Conservation (phyloP, 2,329 filamentous ascomycete genomes). For the Endothia cerciana region DNA sequence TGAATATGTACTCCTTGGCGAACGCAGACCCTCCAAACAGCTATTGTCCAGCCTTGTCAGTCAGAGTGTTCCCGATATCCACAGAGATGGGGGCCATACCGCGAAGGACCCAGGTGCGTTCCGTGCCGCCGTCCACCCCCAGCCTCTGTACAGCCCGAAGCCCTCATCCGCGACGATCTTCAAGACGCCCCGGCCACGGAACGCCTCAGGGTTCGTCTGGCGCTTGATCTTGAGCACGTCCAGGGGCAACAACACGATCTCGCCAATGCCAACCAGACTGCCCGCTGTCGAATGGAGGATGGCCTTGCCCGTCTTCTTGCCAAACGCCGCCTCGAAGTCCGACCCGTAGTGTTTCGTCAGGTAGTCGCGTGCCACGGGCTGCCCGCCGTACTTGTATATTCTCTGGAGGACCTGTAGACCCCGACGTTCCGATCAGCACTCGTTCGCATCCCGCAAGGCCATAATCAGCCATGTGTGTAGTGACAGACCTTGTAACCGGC, state of each 20-base stretch:
- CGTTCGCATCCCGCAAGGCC: not conserved
- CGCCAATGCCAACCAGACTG: constrained; percentile 93
- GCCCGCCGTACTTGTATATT: constrained; percentile 98
- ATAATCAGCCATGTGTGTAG: not conserved
- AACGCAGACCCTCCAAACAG: constrained; percentile 97
- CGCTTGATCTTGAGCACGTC: constrained; percentile 99
- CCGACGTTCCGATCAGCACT: not conserved
- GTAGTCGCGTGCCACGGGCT: constrained; percentile 93
- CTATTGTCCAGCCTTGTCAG: constrained; percentile 44
- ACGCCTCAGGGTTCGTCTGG: constrained; percentile 98
- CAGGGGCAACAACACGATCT: constrained; percentile 91
- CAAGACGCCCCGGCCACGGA: constrained; percentile 89
- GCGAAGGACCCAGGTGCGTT: constrained; percentile 98
- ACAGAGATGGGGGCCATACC: constrained; percentile 54
- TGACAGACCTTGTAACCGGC: constrained; percentile 85
- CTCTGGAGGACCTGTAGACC: constrained; percentile 74
- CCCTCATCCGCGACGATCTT: constrained; percentile 92
- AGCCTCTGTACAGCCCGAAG: constrained; percentile 92
- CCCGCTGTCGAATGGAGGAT: constrained; percentile 97
- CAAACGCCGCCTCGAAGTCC: constrained; percentile 86
- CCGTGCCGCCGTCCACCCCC: constrained; percentile 95
- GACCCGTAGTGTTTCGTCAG: constrained; percentile 77
- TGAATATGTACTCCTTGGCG: constrained; percentile 94
- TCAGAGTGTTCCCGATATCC: not conserved
- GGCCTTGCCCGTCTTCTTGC: constrained; percentile 96